These are phyloP conservation scores for Phaffia rhodozyma DNA, from an alignment of 1,284 basidiomycete genomes.

Conservation along the genomic window DNA sequence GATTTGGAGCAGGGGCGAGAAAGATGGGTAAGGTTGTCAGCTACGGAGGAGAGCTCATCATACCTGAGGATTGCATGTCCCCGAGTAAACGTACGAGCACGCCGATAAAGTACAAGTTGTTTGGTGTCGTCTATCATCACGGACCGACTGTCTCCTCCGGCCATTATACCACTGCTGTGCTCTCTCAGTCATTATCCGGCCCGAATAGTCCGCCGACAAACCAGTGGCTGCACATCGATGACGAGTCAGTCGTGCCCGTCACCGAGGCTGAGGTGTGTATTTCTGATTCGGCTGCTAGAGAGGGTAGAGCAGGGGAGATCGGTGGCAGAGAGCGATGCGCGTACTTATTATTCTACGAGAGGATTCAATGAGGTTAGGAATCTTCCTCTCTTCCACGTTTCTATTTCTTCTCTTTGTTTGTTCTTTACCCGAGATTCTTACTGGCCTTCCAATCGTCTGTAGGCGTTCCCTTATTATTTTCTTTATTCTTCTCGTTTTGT, in stretches of 20 bases:
- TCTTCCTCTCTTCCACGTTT: neutral
- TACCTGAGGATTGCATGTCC: conserved; percentile 58
- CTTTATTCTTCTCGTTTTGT: neutral
- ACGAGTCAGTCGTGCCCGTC: conserved; percentile 72
- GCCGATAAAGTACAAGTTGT: conserved; percentile 62
- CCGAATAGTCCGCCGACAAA: conserved; percentile 33
- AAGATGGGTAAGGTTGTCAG: conserved; percentile 75
- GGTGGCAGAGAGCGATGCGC: conserved; percentile 43
- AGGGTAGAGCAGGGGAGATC: conserved; percentile 45
- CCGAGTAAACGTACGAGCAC: conserved; percentile 42
- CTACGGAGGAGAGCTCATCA: conserved; percentile 65
- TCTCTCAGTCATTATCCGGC: conserved; percentile 54
- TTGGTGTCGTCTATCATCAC: conserved; percentile 90
- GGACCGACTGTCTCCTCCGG: conserved; percentile 81
- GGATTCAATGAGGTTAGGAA: conserved; percentile 22
- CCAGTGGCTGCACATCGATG: conserved; percentile 86
- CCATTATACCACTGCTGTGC: conserved; percentile 87
- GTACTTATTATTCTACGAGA: conserved; percentile 75
- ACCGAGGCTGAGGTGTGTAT: conserved; percentile 65
- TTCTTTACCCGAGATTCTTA: neutral
- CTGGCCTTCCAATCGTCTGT: neutral
- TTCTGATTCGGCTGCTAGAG: conserved; percentile 31
- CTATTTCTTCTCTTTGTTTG: neutral
- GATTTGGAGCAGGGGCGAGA: conserved; percentile 36
- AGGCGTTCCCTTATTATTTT: neutral